These are phyloP conservation scores for Thraustochytrium sp. DNA, from an alignment of 352 stramenopile species.

Conservation along the genomic window DNA sequence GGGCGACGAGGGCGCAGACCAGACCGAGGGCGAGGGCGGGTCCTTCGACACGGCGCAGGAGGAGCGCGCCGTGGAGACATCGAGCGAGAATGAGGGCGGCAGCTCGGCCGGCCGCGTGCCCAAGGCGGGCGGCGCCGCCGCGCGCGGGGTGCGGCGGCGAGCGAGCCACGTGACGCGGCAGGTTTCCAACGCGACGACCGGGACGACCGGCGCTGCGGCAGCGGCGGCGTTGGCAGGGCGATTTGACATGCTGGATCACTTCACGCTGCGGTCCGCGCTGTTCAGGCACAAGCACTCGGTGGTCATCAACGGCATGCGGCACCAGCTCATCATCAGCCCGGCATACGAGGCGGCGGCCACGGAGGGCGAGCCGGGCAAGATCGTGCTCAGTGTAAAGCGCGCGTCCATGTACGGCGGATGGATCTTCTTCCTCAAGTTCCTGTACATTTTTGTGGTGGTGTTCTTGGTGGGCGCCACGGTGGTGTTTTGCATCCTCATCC, in stretches of 20 bases:
- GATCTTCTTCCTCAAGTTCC: constrained; percentile 43
- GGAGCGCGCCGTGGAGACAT: no score
- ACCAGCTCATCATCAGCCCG: constrained; percentile 35
- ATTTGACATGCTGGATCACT: constrained; percentile 36
- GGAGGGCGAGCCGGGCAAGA: background rate
- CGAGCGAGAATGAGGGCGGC: no score
- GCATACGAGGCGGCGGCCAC: background rate
- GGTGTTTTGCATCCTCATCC: constrained; percentile 35
- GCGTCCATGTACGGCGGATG: constrained; percentile 32
- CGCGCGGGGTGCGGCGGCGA: background rate
- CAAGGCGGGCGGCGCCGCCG: no score
- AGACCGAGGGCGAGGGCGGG: background rate
- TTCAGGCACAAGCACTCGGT: constrained; percentile 8
- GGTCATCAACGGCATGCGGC: constrained; percentile 34
- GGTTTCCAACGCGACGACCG: background rate
- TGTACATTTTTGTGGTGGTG: constrained; percentile 36
- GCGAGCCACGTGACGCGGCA: background rate
- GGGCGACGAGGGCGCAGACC: background rate
- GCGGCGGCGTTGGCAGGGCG: background rate
- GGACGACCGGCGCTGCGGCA: background rate
- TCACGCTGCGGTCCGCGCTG: background rate
- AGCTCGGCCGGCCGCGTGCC: no score
- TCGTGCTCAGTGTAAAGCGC: background rate
- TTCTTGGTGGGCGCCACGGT: constrained; percentile 8
- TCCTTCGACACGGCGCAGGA: background rate